Percentiles rank a stretch among this genome's conserved stretches.
Conservation (phyloP, 1,139 yeast species). For the Sugiyamaella neomexicana region DNA sequence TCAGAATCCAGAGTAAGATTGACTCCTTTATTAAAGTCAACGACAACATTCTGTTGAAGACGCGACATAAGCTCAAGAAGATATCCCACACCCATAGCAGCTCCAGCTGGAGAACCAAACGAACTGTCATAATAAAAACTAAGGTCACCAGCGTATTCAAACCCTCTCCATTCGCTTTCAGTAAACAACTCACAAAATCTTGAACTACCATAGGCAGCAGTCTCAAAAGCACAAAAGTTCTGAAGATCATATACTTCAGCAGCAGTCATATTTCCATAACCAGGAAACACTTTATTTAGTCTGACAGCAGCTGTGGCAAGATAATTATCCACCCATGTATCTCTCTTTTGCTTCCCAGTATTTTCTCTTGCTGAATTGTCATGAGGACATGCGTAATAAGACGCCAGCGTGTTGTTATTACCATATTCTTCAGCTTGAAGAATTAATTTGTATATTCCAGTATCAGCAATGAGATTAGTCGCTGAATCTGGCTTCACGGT, state of each 20-base stretch:
- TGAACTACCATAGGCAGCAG: constrained; percentile 51
- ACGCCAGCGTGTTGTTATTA: constrained; percentile 46
- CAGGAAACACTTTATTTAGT: constrained; percentile 47
- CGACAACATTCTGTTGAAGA: constrained; percentile 34
- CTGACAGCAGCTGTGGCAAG: constrained; percentile 46
- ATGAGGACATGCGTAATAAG: constrained; percentile 45
- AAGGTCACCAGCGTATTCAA: constrained; percentile 48
- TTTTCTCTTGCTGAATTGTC: constrained; percentile 28
- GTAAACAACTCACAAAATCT: constrained; percentile 52
- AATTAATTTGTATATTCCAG: constrained; percentile 36
- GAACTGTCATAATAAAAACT: constrained; percentile 46
- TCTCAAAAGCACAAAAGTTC: constrained; percentile 51
- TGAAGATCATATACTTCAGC: constrained; percentile 46
- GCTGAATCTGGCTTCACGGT: constrained; percentile 11
- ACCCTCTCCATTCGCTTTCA: constrained; percentile 51
- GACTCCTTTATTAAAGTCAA: constrained; percentile 39
- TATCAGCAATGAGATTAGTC: constrained; percentile 4
- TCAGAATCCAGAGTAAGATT: constrained; percentile 40
- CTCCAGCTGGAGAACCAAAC: constrained; percentile 43
- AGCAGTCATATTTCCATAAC: constrained; percentile 41
- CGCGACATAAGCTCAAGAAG: constrained; percentile 44
- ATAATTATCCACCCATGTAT: constrained; percentile 43
- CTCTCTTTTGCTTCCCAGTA: constrained; percentile 29
- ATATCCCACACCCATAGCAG: constrained; percentile 48
- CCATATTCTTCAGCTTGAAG: constrained; percentile 40